phyloP scores from a whole-genome alignment of 2,329 filamentous ascomycete genomes.

The Microdochium nivale region DNA sequence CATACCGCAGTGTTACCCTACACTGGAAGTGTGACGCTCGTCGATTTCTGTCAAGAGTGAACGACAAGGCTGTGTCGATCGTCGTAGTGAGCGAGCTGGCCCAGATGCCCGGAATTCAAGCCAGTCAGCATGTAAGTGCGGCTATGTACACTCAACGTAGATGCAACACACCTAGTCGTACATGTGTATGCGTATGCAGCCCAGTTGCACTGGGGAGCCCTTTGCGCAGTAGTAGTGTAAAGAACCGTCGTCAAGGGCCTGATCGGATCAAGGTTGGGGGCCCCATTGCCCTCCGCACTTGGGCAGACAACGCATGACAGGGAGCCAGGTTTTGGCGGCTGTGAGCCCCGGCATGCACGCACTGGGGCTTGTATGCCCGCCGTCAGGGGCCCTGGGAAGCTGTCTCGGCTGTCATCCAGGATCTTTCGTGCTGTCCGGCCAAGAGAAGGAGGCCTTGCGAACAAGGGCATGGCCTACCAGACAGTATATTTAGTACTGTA shows the following conservation, averaged over 20 bases:
- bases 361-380: not conserved
- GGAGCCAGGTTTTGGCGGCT: not conserved
- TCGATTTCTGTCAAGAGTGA: too few species aligned
- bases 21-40: too few species aligned
- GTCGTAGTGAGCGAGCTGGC: not conserved
- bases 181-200: not conserved
- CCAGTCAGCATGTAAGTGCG: not conserved
- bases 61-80: too few species aligned
- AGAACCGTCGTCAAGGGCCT: not conserved
- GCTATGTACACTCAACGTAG: not conserved
- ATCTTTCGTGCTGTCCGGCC: not conserved
- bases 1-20: too few species aligned
- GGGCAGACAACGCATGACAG: not conserved
- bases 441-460: not conserved
- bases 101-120: not conserved
- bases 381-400: not conserved
- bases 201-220: not conserved
- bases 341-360: not conserved
- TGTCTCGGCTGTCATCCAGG: not conserved
- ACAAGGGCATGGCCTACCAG: not conserved
- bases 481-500: not conserved
- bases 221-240: not conserved
- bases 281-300: not conserved
- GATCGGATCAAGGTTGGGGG: not conserved
- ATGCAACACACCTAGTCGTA: not conserved